These are phyloP conservation scores for Penicillium coffeae DNA, from an alignment of 495 filamentous ascomycete species.

Conservation along the genomic window DNA sequence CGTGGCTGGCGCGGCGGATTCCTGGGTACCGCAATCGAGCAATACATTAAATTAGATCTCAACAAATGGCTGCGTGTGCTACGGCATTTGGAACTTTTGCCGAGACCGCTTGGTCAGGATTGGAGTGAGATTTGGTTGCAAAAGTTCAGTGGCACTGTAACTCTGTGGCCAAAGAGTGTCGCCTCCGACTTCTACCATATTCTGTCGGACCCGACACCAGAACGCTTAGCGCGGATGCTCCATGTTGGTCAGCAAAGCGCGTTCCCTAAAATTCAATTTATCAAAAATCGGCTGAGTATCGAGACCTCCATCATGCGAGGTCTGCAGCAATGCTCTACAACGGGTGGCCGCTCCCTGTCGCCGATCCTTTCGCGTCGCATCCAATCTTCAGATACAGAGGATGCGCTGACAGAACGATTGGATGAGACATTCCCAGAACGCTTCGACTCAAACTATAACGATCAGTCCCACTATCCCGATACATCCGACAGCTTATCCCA, in stretches of 20 bases:
- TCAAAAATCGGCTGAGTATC: constrained; percentile 78
- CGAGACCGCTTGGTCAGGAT: constrained; percentile 87
- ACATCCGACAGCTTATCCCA: constrained; percentile 26
- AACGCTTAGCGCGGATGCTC: constrained; percentile 80
- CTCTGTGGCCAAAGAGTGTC: constrained; percentile 82
- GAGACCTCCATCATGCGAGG: constrained; percentile 78
- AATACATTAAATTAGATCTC: constrained; percentile 91
- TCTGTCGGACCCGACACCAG: constrained; percentile 71
- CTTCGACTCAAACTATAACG: constrained; percentile 20
- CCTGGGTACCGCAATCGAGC: constrained; percentile 84
- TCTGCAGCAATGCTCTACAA: constrained; percentile 49
- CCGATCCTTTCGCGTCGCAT: constrained; percentile 27
- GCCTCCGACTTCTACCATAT: constrained; percentile 80
- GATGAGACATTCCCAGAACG: constrained; percentile 34
- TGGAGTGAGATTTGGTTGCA: constrained; percentile 96
- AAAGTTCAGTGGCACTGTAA: constrained; percentile 89
- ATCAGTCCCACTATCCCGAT: constrained; percentile 19
- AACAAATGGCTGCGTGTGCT: constrained; percentile 96
- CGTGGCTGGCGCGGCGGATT: constrained; percentile 96
- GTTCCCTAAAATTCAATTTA: constrained; percentile 87
- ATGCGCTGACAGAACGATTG: constrained; percentile 25
- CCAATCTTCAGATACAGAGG: constrained; percentile 17
- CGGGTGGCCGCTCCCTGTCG: constrained; percentile 23
- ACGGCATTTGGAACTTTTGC: constrained; percentile 85
- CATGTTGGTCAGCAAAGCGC: constrained; percentile 79